Conservation (phyloP, 179 eudicot species). For the Silene noctiflora region DNA sequence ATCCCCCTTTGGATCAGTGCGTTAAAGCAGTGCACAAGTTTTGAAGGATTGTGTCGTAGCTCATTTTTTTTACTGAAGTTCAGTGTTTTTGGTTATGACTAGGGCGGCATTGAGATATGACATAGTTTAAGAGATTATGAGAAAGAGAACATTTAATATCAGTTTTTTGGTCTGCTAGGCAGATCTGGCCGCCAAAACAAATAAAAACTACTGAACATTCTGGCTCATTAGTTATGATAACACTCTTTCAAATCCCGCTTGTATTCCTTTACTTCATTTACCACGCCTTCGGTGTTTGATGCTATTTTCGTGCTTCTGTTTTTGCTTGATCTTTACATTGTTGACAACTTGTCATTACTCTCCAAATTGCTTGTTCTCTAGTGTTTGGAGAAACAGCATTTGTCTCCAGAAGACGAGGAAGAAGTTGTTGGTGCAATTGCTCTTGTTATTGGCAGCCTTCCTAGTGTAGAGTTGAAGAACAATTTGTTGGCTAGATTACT, state of each 20-base stretch:
- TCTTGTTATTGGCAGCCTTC: constrained; percentile 55
- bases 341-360: not conserved
- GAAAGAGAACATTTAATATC: not conserved
- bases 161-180: not conserved
- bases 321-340: not conserved
- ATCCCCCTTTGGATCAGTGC: too few species aligned
- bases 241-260: not conserved
- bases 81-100: not conserved
- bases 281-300: not conserved
- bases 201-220: not conserved
- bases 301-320: constrained; percentile 4
- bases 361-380: constrained; percentile 23
- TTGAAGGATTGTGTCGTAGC: too few species aligned
- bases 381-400: constrained; percentile 67
- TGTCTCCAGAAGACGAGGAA: constrained; percentile 82
- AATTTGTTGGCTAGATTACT: constrained; percentile 68
- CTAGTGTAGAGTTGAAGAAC: constrained; percentile 66
- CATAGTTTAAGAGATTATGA: not conserved
- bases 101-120: not conserved
- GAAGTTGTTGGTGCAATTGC: constrained; percentile 79
- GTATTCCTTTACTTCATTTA: not conserved
- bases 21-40: too few species aligned
- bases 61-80: too few species aligned
- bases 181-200: constrained; percentile 3
- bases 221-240: not conserved